Percentiles rank a stretch among this genome's conserved stretches.
These are phyloP conservation scores for Fusarium bulbicola DNA, from an alignment of 2,329 filamentous ascomycete genomes.

Conservation along the genomic window DNA sequence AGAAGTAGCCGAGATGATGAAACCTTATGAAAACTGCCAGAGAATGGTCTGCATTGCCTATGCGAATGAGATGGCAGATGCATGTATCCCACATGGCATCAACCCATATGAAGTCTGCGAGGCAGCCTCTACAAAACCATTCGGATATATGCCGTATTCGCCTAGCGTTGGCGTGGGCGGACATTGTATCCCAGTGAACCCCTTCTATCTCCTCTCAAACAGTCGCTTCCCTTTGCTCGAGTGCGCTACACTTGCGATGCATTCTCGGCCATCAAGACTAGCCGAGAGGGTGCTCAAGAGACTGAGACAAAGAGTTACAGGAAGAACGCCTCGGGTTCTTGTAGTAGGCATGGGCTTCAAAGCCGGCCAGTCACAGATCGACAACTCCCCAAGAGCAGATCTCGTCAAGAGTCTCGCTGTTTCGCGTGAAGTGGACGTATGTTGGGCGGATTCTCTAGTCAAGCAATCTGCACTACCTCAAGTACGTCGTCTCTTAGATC, in stretches of 20 bases:
- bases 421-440: conserved; percentile 49
- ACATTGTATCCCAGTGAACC: conserved; percentile 65
- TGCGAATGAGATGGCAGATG: conserved; percentile 64
- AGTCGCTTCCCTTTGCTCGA: conserved; percentile 56
- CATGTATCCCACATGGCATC: conserved; percentile 55
- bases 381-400: conserved; percentile 56
- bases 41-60: conserved; percentile 63
- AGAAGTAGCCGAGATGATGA: conserved; percentile 65
- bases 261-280: conserved; percentile 50
- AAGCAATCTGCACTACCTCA: conserved; percentile 50
- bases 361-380: conserved; percentile 54
- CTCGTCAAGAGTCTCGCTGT: conserved; percentile 48
- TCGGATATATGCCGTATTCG: conserved; percentile 58
- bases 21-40: conserved; percentile 66
- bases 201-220: conserved; percentile 60
- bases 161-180: conserved; percentile 62
- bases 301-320: conserved; percentile 28
- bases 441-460: conserved; percentile 54
- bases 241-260: conserved; percentile 53
- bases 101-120: conserved; percentile 59
- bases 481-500: conserved; percentile 47
- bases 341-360: conserved; percentile 60
- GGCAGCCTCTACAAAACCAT: conserved; percentile 60
- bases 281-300: conserved; percentile 45
- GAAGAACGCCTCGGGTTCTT: conserved; percentile 45